These are phyloP conservation scores for Erodium trifolium DNA, from an alignment of 441 rosid species.

Conservation along the genomic window DNA sequence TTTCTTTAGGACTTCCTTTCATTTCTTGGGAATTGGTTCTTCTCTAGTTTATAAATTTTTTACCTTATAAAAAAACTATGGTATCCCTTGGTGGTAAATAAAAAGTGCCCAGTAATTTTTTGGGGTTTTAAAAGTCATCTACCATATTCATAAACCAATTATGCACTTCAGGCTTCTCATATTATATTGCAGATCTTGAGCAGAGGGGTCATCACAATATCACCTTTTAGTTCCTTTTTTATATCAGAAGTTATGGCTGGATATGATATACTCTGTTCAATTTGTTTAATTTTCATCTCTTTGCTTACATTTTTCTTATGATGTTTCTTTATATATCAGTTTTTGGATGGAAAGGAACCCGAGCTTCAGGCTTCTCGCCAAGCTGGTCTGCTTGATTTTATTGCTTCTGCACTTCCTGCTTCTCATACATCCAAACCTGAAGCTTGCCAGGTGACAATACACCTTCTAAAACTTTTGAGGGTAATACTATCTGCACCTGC, in stretches of 20 bases:
- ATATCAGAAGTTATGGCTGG: slow-evolving; percentile 3
- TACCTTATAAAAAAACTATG: background rate
- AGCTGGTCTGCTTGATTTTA: slow-evolving; percentile 75
- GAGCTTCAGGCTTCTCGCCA: slow-evolving; percentile 76
- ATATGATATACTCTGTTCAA: background rate
- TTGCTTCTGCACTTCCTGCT: slow-evolving; percentile 76
- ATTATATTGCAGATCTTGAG: background rate
- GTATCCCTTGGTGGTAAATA: background rate
- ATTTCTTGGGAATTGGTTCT: too few species aligned
- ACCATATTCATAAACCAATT: background rate
- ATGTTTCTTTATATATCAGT: slow-evolving; percentile 33
- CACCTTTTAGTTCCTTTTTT: slow-evolving; percentile 8
- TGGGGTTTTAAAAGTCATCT: background rate
- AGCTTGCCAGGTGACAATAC: slow-evolving; percentile 67
- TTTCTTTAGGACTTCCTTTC: too few species aligned
- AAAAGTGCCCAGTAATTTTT: background rate
- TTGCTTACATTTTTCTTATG: slow-evolving; percentile 18
- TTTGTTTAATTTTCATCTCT: background rate
- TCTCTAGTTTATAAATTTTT: too few species aligned
- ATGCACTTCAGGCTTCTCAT: slow-evolving; percentile 4
- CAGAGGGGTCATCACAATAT: background rate
- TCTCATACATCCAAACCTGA: slow-evolving; percentile 77
- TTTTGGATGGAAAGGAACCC: slow-evolving; percentile 67
- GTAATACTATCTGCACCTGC: slow-evolving; percentile 48
- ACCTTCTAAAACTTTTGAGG: slow-evolving; percentile 61